These are phyloP conservation scores for Phyllosticta ampelicida DNA, from an alignment of 2,329 filamentous ascomycete genomes.

Conservation along the genomic window DNA sequence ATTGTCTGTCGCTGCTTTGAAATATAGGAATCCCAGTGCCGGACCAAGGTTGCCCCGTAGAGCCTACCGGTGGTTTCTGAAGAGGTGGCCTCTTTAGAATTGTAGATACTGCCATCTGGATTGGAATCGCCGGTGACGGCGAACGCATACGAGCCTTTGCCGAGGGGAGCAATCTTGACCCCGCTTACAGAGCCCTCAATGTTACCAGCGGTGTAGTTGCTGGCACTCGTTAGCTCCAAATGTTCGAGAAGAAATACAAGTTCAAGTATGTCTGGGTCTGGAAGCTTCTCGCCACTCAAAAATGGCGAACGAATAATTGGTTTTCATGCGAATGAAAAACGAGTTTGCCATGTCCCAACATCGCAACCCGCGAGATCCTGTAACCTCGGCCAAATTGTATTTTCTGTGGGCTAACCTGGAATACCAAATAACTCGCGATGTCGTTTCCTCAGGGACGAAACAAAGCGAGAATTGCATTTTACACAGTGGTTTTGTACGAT, in stretches of 20 bases:
- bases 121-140: conserved; percentile 51
- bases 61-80: conserved; percentile 54
- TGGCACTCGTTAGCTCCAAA: conserved; percentile 10
- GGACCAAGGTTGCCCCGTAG: conserved; percentile 65
- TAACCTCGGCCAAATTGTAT: too few species aligned
- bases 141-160: conserved; percentile 30
- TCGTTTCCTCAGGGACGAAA: too few species aligned
- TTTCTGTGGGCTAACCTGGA: too few species aligned
- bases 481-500: too few species aligned
- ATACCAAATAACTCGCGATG: too few species aligned
- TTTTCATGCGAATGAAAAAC: too few species aligned
- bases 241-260: not conserved
- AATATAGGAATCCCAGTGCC: conserved; percentile 77
- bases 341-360: too few species aligned
- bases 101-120: conserved; percentile 58
- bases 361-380: too few species aligned
- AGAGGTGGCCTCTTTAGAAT: conserved; percentile 50
- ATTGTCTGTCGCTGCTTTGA: conserved; percentile 54
- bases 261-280: too few species aligned
- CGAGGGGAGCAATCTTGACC: conserved; percentile 34
- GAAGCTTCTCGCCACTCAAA: too few species aligned
- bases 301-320: too few species aligned
- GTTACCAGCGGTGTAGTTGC: conserved; percentile 31
- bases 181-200: conserved; percentile 39
- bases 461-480: too few species aligned